Percentiles rank a stretch among this genome's conserved stretches.
Conservation (phyloP, 345 rosid species). For the Syzygium grande region DNA sequence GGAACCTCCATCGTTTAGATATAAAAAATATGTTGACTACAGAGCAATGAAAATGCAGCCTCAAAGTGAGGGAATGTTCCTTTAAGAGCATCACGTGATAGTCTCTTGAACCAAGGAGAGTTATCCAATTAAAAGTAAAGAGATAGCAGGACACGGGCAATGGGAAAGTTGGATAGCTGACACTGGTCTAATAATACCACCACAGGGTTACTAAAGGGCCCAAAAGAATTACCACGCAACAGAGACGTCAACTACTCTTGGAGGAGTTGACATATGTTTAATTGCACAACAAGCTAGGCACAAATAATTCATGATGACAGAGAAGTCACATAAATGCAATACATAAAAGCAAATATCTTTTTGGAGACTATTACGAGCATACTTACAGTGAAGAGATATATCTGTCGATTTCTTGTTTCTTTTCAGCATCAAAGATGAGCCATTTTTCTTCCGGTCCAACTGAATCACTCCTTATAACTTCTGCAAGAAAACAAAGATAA, state of each 20-base stretch:
- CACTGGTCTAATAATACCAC: not conserved
- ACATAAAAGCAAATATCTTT: not conserved
- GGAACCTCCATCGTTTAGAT: not conserved
- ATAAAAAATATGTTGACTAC: not conserved
- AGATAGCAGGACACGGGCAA: not conserved
- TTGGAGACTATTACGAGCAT: not conserved
- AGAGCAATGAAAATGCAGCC: not conserved
- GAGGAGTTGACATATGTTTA: not conserved
- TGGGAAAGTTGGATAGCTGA: not conserved
- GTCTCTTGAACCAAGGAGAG: not conserved
- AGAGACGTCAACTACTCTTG: not conserved
- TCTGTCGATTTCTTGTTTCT: constrained; percentile 44
- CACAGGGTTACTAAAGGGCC: not conserved
- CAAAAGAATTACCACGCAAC: not conserved
- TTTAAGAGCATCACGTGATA: not conserved
- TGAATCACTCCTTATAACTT: constrained; percentile 27
- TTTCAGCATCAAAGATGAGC: constrained; percentile 44
- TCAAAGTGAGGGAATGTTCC: not conserved
- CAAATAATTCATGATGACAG: not conserved
- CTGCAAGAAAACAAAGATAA: constrained; percentile 12
- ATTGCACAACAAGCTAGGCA: not conserved
- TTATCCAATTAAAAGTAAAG: not conserved
- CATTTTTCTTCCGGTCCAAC: constrained; percentile 46
- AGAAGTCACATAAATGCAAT: not conserved
- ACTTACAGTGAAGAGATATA: constrained; percentile 50